Evolutionary conservation across 2,329 filamentous ascomycete genomes (phyloP), one percentile per base, ranked within the genome.

Genomic region (Diplodia seriata): DNA sequence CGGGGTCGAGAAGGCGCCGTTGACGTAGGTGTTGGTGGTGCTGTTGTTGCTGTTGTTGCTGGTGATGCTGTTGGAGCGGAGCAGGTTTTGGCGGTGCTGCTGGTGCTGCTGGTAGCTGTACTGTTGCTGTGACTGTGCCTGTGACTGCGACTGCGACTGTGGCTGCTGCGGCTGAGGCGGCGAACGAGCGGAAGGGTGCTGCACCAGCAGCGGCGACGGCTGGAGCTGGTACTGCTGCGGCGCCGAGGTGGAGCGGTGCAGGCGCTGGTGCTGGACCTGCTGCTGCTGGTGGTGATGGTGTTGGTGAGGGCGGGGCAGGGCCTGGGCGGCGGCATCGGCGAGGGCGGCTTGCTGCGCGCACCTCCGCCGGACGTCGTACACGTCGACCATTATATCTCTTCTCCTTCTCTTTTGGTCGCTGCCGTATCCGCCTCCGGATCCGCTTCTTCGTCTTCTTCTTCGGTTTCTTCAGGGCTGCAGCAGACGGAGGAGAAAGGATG

Each of bases 301-400:
- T 6, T 43, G 55, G 12, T 14, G 38, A n/a, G 55, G 55, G 14
- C 15, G 55, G 1, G 20, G 38, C 18, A 59, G 55, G 3, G 55
- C 55, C 11, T 59, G 55, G 20, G 55, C 15, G 6, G 55, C 55
- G 55, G 55, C 56, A 23, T 47, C 56, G 38, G 56, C 56, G 56
- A 61, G 26, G 4, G 56, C 38, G 23, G 56, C 40, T 6, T 23
- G 20, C 14, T 63, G 59, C 7, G 59, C 59, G 47, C 59, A 63
- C 47, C 59, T 50, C 59, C 59, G 59, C 9, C 59, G 59, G 29
- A 63, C 59, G 47, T 63, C 59, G 47, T 63, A 51, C 11, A 63
- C 59, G 43, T 63, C 59, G 59, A 51, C 59, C 59, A 63, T 63
- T 18, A 7, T 62, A 33, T n/a, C 3, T 12, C n/a, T 18, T 33